Conservation (phyloP, 768 basidiomycete species). For the Steccherinum ochraceum region DNA sequence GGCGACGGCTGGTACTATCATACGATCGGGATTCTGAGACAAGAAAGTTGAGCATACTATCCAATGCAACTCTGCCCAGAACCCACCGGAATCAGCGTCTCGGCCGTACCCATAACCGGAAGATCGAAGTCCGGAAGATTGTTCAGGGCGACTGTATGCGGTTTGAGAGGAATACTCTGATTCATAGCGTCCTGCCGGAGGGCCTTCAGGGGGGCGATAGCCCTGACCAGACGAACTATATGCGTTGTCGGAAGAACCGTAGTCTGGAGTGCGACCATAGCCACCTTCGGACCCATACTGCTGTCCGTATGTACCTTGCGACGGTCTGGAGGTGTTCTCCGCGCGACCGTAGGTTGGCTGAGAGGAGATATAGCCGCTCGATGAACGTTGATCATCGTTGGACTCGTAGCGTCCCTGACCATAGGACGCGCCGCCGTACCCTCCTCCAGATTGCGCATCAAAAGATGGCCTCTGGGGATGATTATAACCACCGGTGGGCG, state of each 20-base stretch:
- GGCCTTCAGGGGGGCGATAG: no score
- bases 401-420: background rate
- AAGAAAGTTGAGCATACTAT: no score
- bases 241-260: background rate
- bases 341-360: background rate
- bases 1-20: background rate
- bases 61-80: no score
- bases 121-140: background rate
- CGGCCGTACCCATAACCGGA: background rate
- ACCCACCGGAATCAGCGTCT: no score
- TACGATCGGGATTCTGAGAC: no score
- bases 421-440: background rate
- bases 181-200: no score
- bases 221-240: background rate
- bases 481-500: conserved; percentile 1
- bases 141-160: background rate
- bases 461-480: background rate
- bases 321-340: conserved; percentile 1
- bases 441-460: background rate
- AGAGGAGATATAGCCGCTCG: background rate
- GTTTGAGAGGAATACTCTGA: background rate
- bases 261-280: background rate
- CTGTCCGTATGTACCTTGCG: background rate
- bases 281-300: background rate
- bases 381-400: background rate